Base-by-base conservation (phyloP, 2,329 filamentous ascomycete genomes). In the Botrytis deweyae region DNA sequence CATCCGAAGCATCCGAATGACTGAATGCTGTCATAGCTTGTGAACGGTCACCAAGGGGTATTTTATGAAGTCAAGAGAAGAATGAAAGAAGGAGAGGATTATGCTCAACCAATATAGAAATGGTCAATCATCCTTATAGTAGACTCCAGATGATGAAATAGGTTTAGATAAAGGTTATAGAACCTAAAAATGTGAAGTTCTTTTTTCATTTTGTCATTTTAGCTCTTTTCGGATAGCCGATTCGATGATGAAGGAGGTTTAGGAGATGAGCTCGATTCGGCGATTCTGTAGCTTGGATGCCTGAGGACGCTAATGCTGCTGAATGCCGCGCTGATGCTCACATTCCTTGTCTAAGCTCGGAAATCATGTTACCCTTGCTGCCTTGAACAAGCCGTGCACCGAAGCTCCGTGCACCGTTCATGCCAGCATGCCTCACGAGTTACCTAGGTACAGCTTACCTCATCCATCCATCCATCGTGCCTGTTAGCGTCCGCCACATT, bases 171-270 rank as follows among this genome's bases (percentile, higher is more conserved):
- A 33, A 14, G 25, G 8, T 6, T 25, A 9, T 36, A 36, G 22
- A 22, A 66, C 22, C 12, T 38, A 16, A 52, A n/a, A 38, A n/a
- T n/a, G 16, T 18, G 10, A 66, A 49, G 22, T n/a, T 16, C 33
- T 1, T 8, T 67, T 67, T 67, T 38, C 22, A 38, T 49, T 44
- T 52, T 67, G 33, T 9, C 14, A 68, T 40, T 65, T 65, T 65
- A 65, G 62, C 62, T 22, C n/a, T 64, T 44, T 16, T 42, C 20
- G 9, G 18, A n/a, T 68, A 68, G 65, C 65, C 65, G 65, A 68
- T 8, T 68, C 33, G 46, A 46, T 65, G 36, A 55, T 42, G 62
- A 42, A 68, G 65, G 65, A 38, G 65, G 36, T 68, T 52, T n/a
- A 9, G 12, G 20, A 42, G 29, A 33, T 44, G 40, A 42, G 25